A percentile compares a stretch with the other conserved stretches of the same genome.
Evolutionary conservation across 768 basidiomycete species (phyloP).

Genomic region (Kwoniella sp.): DNA sequence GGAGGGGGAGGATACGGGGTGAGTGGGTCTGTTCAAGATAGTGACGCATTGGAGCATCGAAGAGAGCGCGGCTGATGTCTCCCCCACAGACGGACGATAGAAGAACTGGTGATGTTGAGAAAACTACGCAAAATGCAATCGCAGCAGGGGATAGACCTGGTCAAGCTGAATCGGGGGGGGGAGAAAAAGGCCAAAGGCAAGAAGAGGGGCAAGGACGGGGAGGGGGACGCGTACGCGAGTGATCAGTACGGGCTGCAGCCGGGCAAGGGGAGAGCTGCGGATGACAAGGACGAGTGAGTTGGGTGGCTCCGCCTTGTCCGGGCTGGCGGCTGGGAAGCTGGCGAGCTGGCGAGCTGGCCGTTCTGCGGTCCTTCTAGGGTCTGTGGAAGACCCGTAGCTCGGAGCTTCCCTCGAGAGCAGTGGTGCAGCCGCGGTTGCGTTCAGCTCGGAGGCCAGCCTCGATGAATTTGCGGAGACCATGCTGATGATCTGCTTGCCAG

Average conservation of each 20-base stretch:
- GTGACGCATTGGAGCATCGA: no score
- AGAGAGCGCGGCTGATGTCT: neutral
- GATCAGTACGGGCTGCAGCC: constrained; percentile 57
- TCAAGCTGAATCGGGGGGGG: constrained; percentile 80
- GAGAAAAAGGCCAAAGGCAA: constrained; percentile 59
- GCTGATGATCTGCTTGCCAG: neutral
- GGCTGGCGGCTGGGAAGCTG: neutral
- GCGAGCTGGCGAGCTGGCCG: constrained; percentile 2
- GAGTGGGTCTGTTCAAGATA: constrained; percentile 2
- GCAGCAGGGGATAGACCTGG: constrained; percentile 72
- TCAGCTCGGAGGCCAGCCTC: no score
- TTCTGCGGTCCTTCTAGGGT: no score
- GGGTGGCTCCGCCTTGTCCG: neutral
- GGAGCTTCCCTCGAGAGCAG: no score
- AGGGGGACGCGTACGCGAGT: constrained; percentile 48
- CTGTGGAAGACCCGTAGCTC: neutral
- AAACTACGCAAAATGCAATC: constrained; percentile 63
- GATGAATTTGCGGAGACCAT: no score
- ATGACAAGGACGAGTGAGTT: constrained; percentile 61
- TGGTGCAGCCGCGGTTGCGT: no score
- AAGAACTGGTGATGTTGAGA: constrained; percentile 78
- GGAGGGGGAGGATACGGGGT: constrained; percentile 40
- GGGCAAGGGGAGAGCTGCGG: constrained; percentile 51
- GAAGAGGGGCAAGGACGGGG: constrained; percentile 54
- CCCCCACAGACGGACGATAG: constrained; percentile 52